Base-by-base conservation (phyloP, 106 monocot genomes). In the Dendrobium catenatum region DNA sequence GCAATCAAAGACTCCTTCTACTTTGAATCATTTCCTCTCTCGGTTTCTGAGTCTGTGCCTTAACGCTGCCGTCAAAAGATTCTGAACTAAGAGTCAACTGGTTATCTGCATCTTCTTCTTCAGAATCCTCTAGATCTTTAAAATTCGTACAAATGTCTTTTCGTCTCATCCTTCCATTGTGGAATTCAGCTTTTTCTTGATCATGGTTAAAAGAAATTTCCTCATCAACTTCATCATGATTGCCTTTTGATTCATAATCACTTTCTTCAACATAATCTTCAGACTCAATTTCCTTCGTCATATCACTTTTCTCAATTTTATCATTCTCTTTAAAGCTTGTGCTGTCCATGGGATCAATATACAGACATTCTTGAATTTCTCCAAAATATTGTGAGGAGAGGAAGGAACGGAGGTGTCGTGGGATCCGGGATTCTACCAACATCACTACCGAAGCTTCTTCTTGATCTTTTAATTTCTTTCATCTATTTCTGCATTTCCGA, bases 1-100 rank as follows among this genome's bases (percentile, higher is more conserved):
- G 80, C 78, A 84, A 84, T 80, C 84, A 99, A 86, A 41, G 89
- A 82, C 82, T 93, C 95, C 68, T 99, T 99, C 98, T 95, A 99
- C 79, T 91, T 94, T 73, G 98, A 90, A 74, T 70, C 37, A 81
- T 89, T 87, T 40, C 78, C 89, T 33, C 55, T 67, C 31, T 88
- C 93, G 78, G 59, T 79, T 5, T 87, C 82, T 68, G 83, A 85
- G 33, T 77, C 55, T 16, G 16, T 17, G 41, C 74, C 80, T 54
- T 86, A 86, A 22, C 88, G 83, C 64, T 88, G 72, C 83, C 95
- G 27, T 67, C 84, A 66, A 75, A 88, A 66, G 82, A 80, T 68
- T 82, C 93, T 79, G 91, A 86, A 81, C 55, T 85, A 17, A 41
- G 68, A 84, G 78, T 79, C 68, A 86, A 79, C 77, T 88, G 85